Conservation (phyloP, 2,329 filamentous ascomycete species). For the Aspergillus sp. region DNA sequence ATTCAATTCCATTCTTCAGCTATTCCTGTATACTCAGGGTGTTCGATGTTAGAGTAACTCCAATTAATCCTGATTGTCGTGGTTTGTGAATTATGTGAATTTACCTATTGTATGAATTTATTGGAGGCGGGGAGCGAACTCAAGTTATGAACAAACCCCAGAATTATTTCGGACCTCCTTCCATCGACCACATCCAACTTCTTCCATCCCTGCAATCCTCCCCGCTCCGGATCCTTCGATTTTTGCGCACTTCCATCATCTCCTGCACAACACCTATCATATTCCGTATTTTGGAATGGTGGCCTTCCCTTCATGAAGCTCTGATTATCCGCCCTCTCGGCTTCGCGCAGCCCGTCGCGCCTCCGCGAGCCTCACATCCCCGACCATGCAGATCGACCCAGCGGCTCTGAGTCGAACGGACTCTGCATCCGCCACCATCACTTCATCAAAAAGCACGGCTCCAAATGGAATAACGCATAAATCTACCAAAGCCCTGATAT, state of each 20-base stretch:
- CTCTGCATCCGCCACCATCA: conserved; percentile 33
- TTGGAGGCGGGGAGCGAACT: conserved; percentile 21
- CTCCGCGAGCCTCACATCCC: conserved; percentile 28
- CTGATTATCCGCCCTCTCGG: conserved; percentile 35
- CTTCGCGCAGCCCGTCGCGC: conserved; percentile 42
- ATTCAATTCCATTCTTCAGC: background rate
- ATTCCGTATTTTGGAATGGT: conserved; percentile 18
- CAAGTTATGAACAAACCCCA: conserved; percentile 11
- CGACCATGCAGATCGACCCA: conserved; percentile 46
- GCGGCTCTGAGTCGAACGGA: conserved; percentile 45
- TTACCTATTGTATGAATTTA: background rate
- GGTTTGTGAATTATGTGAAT: background rate
- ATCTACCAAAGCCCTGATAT: conserved; percentile 50
- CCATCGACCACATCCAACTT: conserved; percentile 18
- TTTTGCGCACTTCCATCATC: conserved; percentile 11
- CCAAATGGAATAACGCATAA: conserved; percentile 41
- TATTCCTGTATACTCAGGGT: background rate
- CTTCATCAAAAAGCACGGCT: conserved; percentile 32
- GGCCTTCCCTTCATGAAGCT: conserved; percentile 38
- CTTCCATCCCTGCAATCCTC: conserved; percentile 23
- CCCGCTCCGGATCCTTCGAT: conserved; percentile 26
- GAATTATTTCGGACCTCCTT: conserved; percentile 27
- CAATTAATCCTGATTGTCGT: background rate
- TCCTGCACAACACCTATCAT: background rate
- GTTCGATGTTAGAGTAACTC: background rate